These are phyloP conservation scores for Teratosphaeriaceae sp. DNA, from an alignment of 2,329 filamentous ascomycete species.

Conservation along the genomic window DNA sequence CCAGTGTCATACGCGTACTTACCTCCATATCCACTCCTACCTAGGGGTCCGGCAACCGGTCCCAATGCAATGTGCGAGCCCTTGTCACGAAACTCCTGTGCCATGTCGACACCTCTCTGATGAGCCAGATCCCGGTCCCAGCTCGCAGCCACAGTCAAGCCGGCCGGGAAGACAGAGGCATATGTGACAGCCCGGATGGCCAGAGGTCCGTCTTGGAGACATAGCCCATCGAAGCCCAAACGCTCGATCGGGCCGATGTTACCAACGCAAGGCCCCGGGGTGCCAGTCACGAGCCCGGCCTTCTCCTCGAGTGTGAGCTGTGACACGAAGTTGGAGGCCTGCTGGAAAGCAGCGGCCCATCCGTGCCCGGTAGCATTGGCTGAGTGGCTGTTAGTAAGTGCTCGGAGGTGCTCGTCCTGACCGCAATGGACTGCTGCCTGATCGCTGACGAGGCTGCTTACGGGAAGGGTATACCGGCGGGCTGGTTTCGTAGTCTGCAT, in stretches of 20 bases:
- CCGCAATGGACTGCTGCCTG: too few relatives aligned
- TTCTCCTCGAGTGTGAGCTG: constrained; percentile 32
- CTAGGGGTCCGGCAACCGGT: constrained; percentile 27
- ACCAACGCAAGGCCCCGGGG: constrained; percentile 53
- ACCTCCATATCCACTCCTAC: constrained; percentile 24
- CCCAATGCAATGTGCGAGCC: constrained; percentile 27
- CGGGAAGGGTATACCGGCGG: constrained; percentile 26
- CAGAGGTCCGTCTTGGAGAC: constrained; percentile 22
- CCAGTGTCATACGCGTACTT: too few relatives aligned
- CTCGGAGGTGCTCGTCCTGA: not conserved
- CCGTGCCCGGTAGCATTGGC: constrained; percentile 12
- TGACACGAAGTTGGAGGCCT: constrained; percentile 26
- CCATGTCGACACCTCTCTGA: constrained; percentile 29
- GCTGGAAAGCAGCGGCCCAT: constrained; percentile 19
- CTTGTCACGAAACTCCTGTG: constrained; percentile 27
- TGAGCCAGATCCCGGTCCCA: constrained; percentile 34
- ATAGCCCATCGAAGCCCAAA: constrained; percentile 59
- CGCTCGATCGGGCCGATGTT: constrained; percentile 67
- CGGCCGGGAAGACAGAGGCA: constrained; percentile 66
- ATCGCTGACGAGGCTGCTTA: too few relatives aligned
- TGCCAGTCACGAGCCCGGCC: constrained; percentile 28
- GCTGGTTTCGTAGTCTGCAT: constrained; percentile 18
- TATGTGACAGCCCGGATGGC: constrained; percentile 67
- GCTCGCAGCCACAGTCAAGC: constrained; percentile 32
- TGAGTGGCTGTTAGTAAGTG: constrained; percentile 10